Percentiles rank a stretch among this genome's conserved stretches.
These are phyloP conservation scores for Rhytidiadelphus loreus DNA, from an alignment of 225 moss, liverwort and hornwort species.

Conservation along the genomic window DNA sequence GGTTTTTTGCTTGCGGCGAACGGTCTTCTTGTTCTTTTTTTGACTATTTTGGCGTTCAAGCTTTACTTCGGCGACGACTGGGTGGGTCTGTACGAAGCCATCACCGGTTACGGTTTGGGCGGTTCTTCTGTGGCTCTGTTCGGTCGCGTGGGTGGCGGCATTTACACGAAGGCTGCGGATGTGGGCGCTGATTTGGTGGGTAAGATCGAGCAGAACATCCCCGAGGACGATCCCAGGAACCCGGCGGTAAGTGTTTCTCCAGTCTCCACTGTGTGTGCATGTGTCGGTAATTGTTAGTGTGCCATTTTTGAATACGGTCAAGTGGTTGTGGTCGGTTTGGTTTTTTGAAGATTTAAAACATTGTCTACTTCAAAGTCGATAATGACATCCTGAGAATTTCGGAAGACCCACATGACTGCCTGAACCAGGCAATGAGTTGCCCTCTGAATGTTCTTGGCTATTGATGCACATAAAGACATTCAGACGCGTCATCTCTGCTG, in stretches of 20 bases:
- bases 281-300: background rate
- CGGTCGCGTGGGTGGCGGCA: slow-evolving; percentile 54
- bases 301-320: background rate
- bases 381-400: too few relatives aligned
- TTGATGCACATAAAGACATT: background rate
- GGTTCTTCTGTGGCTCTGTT: slow-evolving; percentile 43
- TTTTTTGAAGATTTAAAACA: background rate
- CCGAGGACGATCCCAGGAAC: slow-evolving; percentile 64
- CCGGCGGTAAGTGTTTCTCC: slow-evolving; percentile 10
- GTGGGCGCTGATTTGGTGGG: slow-evolving; percentile 62
- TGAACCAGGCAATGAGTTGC: background rate
- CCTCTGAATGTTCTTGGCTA: background rate
- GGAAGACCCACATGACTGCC: background rate
- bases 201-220: slow-evolving; percentile 60
- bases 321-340: too few relatives aligned
- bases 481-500: too few relatives aligned
- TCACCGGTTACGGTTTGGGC: slow-evolving; percentile 55
- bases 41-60: slow-evolving; percentile 73
- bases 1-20: slow-evolving; percentile 64
- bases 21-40: slow-evolving; percentile 58
- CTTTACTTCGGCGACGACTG: slow-evolving; percentile 63
- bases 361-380: background rate
- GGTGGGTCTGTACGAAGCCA: slow-evolving; percentile 72
- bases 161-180: slow-evolving; percentile 65
- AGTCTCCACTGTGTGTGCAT: background rate